These are phyloP conservation scores for Leccinum obscurum DNA, from an alignment of 768 basidiomycete genomes.

Conservation along the genomic window DNA sequence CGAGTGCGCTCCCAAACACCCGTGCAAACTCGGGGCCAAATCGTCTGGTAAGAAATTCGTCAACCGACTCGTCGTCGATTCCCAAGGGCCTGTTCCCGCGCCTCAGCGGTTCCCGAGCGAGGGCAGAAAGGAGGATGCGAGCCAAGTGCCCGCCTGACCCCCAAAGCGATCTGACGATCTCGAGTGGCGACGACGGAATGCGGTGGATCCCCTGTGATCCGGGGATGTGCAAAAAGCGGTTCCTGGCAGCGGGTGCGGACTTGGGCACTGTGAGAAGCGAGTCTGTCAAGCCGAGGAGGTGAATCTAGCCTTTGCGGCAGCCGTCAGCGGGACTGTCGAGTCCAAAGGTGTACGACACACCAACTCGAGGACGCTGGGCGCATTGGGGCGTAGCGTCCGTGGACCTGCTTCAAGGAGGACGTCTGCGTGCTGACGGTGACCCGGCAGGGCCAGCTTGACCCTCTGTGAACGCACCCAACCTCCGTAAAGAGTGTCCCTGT, in stretches of 20 bases:
- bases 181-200: constrained; percentile 44
- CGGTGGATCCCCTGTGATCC: constrained; percentile 50
- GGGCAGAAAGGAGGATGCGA: constrained; percentile 49
- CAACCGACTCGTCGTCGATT: constrained; percentile 73
- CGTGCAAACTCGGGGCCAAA: constrained; percentile 75
- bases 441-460: constrained; percentile 39
- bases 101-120: constrained; percentile 61
- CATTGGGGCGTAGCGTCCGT: constrained; percentile 78
- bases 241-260: constrained; percentile 69
- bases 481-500: constrained; percentile 63
- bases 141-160: constrained; percentile 36
- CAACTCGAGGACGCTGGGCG: constrained; percentile 73
- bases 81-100: constrained; percentile 40
- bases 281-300: constrained; percentile 63
- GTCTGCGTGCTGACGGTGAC: constrained; percentile 27
- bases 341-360: constrained; percentile 42
- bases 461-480: constrained; percentile 83
- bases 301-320: constrained; percentile 52
- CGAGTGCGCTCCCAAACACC: constrained; percentile 73
- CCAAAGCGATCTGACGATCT: constrained; percentile 38
- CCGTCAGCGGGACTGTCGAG: constrained; percentile 11
- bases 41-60: constrained; percentile 71
- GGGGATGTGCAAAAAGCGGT: constrained; percentile 70
- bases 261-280: constrained; percentile 67
- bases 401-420: constrained; percentile 86